Evolutionary conservation across 176 grass and related monocot genomes (phyloP).

Genomic region (Phyllostachys edulis): DNA sequence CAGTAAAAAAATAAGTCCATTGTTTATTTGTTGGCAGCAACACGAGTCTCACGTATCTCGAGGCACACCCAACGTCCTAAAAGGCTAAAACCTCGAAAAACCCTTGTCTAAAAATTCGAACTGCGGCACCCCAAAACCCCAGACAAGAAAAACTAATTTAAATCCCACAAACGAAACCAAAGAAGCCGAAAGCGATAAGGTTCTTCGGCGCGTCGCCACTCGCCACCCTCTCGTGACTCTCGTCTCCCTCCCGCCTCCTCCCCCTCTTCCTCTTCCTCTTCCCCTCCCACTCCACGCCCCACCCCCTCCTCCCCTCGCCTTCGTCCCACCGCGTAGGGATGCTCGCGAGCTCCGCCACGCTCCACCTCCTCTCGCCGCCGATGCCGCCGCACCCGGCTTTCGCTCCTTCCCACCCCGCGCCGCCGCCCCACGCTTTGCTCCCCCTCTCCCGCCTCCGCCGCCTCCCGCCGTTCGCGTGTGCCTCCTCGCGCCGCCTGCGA

Average conservation of each 20-base stretch:
- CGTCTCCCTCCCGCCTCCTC: background rate
- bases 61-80: no score
- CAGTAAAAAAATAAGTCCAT: no score
- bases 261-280: background rate
- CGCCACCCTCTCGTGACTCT: background rate
- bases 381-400: slow-evolving; percentile 38
- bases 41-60: no score
- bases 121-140: slow-evolving; percentile 3
- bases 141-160: background rate
- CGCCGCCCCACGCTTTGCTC: slow-evolving; percentile 33
- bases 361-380: slow-evolving; percentile 42
- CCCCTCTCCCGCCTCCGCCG: background rate
- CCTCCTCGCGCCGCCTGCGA: slow-evolving; percentile 20
- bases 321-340: slow-evolving; percentile 12
- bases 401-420: slow-evolving; percentile 22
- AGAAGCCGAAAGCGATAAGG: slow-evolving; percentile 42
- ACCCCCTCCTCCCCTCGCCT: background rate
- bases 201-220: slow-evolving; percentile 28
- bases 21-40: no score
- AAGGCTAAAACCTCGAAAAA: no score
- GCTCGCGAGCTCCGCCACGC: slow-evolving; percentile 44
- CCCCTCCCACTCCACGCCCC: background rate
- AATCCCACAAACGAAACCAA: background rate
- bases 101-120: no score
- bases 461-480: background rate